Evolutionary conservation across 352 stramenopile species (phyloP).

Genomic region (Globisporangium yorkense): DNA sequence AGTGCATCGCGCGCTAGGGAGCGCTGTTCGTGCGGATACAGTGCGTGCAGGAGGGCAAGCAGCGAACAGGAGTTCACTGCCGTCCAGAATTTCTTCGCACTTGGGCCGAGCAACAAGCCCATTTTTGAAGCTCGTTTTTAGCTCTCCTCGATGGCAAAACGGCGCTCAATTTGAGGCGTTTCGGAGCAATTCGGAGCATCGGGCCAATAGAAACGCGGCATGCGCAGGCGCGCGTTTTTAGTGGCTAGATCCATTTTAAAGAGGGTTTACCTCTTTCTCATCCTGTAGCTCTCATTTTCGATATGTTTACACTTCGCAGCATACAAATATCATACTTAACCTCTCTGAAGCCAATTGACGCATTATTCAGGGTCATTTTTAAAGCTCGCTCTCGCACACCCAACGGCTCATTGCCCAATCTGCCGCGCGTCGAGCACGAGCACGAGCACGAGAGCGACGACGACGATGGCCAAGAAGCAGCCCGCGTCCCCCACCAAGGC

Average conservation of each 20-base stretch:
- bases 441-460: neutral
- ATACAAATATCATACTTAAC: neutral
- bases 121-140: neutral
- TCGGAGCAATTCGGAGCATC: neutral
- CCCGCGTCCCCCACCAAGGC: neutral
- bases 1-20: no score
- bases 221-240: neutral
- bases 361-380: no score
- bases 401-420: neutral
- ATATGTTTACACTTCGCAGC: neutral
- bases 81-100: no score
- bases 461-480: constrained; percentile 11
- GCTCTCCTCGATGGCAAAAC: neutral
- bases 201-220: neutral
- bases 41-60: no score
- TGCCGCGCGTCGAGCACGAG: neutral
- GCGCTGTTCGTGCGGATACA: no score
- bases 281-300: neutral
- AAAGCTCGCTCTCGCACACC: no score
- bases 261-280: no score
- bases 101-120: no score
- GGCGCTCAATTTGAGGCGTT: neutral
- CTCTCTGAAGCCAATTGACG: no score
- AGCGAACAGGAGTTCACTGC: no score
- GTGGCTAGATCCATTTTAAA: neutral